Conservation (phyloP, 805 yeast genomes). For the Tetrapisispora arboricola region DNA sequence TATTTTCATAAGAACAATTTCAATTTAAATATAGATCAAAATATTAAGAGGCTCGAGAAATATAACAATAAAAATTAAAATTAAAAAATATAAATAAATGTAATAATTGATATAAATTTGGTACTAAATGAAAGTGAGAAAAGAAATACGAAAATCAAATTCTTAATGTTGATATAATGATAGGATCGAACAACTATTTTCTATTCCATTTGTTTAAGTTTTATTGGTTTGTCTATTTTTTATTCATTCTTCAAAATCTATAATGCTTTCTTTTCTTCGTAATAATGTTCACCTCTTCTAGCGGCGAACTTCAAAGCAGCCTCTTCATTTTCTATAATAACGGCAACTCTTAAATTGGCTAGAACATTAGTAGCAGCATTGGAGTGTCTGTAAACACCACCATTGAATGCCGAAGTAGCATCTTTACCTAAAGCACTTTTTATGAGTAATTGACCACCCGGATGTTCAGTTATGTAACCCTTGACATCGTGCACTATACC, state of each 20-base stretch:
- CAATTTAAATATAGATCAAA: too few species aligned
- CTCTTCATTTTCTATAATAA: constrained; percentile 58
- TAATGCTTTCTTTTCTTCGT: constrained; percentile 9
- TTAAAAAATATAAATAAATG: too few species aligned
- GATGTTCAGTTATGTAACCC: constrained; percentile 61
- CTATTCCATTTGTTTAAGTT: too few species aligned
- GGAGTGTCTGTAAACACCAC: constrained; percentile 78
- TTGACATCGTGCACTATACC: constrained; percentile 76
- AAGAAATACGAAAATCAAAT: too few species aligned
- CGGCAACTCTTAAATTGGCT: constrained; percentile 76
- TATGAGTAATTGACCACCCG: constrained; percentile 72
- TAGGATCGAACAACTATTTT: too few species aligned
- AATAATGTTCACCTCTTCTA: constrained; percentile 28
- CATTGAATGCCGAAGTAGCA: constrained; percentile 75
- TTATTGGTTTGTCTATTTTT: too few species aligned
- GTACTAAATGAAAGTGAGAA: too few species aligned
- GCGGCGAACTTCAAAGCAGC: constrained; percentile 36
- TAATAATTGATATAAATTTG: too few species aligned
- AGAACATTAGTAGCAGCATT: constrained; percentile 78
- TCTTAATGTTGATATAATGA: too few species aligned
- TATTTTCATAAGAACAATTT: too few species aligned
- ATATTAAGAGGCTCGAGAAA: too few species aligned
- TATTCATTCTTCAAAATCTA: background rate
- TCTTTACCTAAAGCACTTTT: constrained; percentile 69
- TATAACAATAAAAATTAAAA: too few species aligned